phyloP scores from a whole-genome alignment of 1,139 yeast genomes.

The Kazachstania sp. region DNA sequence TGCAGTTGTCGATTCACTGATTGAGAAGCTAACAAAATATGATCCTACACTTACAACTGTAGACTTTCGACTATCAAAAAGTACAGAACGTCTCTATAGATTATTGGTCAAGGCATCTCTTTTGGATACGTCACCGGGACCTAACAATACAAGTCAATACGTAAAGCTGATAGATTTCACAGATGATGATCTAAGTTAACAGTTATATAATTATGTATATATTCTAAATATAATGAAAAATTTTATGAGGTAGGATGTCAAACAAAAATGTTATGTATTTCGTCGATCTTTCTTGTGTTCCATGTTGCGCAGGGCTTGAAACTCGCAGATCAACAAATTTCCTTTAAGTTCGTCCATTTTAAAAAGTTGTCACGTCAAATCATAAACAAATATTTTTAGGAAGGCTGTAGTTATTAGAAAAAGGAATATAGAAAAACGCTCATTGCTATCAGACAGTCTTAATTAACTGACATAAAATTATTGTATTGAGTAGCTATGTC shows the following conservation, averaged over 20 bases:
- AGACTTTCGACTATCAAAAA: constrained; percentile 11
- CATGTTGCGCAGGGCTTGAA: not conserved
- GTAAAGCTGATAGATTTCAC: constrained; percentile 5
- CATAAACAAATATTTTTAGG: not conserved
- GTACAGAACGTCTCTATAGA: constrained; percentile 10
- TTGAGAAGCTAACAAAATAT: constrained; percentile 2
- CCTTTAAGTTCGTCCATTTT: not conserved
- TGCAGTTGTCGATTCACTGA: constrained; percentile 1
- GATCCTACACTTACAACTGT: constrained; percentile 11
- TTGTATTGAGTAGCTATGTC: not conserved
- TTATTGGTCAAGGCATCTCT: constrained; percentile 9
- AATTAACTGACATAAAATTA: too few species aligned
- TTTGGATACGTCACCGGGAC: not conserved
- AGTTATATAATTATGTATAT: not conserved
- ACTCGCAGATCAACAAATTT: too few species aligned
- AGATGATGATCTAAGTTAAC: constrained; percentile 1
- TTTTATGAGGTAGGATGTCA: not conserved
- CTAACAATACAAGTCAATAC: not conserved
- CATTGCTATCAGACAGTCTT: not conserved
- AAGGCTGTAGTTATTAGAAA: not conserved
- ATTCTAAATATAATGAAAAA: not conserved
- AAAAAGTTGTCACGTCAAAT: not conserved
- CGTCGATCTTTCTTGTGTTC: not conserved
- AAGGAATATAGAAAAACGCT: not conserved
- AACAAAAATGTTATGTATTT: too few species aligned